Percentiles rank a stretch among this genome's conserved stretches.
Conservation (phyloP, 1,139 yeast genomes). For the Groenewaldozyma auringiensis region DNA sequence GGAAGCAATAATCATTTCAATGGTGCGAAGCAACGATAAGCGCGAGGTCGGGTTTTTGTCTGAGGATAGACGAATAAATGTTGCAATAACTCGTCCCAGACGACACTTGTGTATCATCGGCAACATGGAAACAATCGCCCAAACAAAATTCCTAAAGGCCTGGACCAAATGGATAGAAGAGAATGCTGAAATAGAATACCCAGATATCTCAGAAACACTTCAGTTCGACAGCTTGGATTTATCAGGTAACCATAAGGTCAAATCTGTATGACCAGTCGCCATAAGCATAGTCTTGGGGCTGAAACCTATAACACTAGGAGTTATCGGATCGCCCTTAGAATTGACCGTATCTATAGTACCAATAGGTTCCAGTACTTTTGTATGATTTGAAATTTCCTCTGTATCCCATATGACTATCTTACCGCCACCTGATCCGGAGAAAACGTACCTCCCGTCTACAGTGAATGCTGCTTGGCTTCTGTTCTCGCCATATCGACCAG, state of each 20-base stretch:
- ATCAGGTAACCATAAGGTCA: constrained; percentile 35
- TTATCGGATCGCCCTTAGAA: constrained; percentile 29
- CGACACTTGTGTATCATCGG: constrained; percentile 82
- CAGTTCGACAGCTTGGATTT: constrained; percentile 25
- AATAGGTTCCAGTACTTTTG: background rate
- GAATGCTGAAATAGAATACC: constrained; percentile 62
- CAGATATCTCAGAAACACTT: constrained; percentile 35
- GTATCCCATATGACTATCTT: constrained; percentile 56
- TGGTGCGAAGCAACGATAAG: constrained; percentile 66
- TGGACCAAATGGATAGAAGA: constrained; percentile 74
- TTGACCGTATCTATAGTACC: constrained; percentile 28
- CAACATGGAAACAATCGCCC: constrained; percentile 67
- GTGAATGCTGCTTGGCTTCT: constrained; percentile 52
- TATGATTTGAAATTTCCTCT: constrained; percentile 25
- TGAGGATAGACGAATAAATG: constrained; percentile 64
- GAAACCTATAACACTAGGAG: constrained; percentile 51
- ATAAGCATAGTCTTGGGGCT: constrained; percentile 72
- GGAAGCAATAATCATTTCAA: constrained; percentile 69
- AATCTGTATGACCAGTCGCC: constrained; percentile 70
- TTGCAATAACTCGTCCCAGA: constrained; percentile 87
- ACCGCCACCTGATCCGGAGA: constrained; percentile 54
- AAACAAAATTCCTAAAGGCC: constrained; percentile 43
- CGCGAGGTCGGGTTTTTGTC: constrained; percentile 67
- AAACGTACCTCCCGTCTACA: constrained; percentile 71
- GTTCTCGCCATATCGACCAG: constrained; percentile 11